These are phyloP conservation scores for Solioccasus polychromus DNA, from an alignment of 768 basidiomycete genomes.

Conservation along the genomic window DNA sequence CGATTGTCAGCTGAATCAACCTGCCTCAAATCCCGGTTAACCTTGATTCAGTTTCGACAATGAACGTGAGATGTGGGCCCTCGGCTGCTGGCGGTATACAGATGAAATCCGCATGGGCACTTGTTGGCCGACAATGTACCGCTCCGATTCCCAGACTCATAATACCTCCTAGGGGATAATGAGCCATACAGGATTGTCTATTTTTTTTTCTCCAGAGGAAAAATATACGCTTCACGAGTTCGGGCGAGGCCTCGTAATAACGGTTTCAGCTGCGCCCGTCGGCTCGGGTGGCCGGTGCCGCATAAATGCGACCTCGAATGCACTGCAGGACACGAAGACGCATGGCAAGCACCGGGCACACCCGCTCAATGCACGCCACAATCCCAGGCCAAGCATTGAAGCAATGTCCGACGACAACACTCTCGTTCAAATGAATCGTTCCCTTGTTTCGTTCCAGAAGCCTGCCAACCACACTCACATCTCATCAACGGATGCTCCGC, in stretches of 20 bases:
- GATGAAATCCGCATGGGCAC: constrained; percentile 4
- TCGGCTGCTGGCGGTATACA: background rate
- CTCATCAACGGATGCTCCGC: constrained; percentile 1
- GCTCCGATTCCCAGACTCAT: constrained; percentile 13
- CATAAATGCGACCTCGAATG: too few species aligned
- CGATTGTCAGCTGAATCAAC: background rate
- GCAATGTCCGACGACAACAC: background rate
- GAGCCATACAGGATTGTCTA: too few species aligned
- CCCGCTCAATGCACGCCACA: constrained; percentile 8
- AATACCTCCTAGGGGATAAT: background rate
- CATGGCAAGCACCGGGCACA: too few species aligned
- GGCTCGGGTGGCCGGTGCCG: too few species aligned
- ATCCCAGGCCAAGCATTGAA: background rate
- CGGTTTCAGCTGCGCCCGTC: too few species aligned
- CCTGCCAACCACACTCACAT: background rate
- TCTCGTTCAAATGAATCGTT: background rate
- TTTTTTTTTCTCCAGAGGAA: too few species aligned
- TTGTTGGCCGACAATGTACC: constrained; percentile 2
- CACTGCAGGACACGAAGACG: too few species aligned
- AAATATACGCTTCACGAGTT: too few species aligned
- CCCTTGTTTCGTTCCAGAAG: constrained; percentile 1
- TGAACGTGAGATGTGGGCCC: constrained; percentile 5
- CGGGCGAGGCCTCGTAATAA: too few species aligned
- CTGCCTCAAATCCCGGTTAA: background rate
- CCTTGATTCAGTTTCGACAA: background rate